Evolutionary conservation across 208 protist species (phyloP), one percentile per base, ranked within the genome.

Genomic region (Borovskyia barvae): DNA sequence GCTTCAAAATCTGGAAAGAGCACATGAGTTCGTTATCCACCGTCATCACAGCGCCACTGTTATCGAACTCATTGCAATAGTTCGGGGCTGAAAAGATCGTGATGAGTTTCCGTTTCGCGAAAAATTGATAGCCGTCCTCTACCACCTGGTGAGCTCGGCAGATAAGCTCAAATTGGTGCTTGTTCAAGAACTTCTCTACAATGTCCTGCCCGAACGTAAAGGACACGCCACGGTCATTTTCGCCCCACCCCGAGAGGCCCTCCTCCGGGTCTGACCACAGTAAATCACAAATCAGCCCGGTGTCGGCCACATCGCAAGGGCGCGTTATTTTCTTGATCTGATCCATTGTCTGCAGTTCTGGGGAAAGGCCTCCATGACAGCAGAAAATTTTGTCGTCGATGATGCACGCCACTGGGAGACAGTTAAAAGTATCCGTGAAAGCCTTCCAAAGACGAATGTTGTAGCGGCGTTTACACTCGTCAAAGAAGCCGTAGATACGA

Each of bases 311-410:
- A 70, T 99, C 97, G 45, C 97, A 99, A 19, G 98, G 98, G 11
- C 98, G 87, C 25, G 87, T 64, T 55, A 99, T 97, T 63, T 95
- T 92, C 54, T 92, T 82, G 53, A 99, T 97, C 66, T 99, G 93
- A 1, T 98, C 92, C 84, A 99, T 91, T 32, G 85, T 79, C 40
- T 97, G 83, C 15, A 99, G 81, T 68, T 99, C 93, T 19, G 98
- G 98, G 1, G 85, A 97, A 7, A 99, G 87, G 42, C 98, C 98
- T 48, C 97, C 98, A 66, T 99, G 98, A 64, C 97, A 98, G 78
- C 98, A 99, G 63, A 99, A 99, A 62, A 99, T 99, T 65, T 99
- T 99, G 59, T 99, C 98, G 66, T 99, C 98, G 37, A 99, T 98
- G 56, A 99, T 95, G 28, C 98, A 98, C 5, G 97, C 96, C 40